Base-by-base conservation (phyloP, 2,329 filamentous ascomycete species). In the Nigrospora oryzae region DNA sequence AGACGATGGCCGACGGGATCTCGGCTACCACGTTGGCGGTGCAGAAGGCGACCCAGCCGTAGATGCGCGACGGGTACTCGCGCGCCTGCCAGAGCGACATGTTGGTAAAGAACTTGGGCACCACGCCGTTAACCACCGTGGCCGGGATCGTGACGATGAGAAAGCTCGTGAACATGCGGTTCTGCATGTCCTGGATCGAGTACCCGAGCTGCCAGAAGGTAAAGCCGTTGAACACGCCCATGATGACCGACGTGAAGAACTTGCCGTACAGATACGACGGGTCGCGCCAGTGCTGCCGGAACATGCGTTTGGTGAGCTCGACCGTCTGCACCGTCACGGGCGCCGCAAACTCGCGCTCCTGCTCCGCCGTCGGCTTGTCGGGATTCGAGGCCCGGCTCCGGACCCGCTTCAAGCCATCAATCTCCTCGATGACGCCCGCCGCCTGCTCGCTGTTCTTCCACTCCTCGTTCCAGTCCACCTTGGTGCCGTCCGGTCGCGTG, bases 211-310 rank as follows among this genome's bases (percentile, higher is more conserved):
- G 69, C 70, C 75, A 89, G 66, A 88, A 89, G 4, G 84, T 88
- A 64, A 88, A 89, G 17, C 83, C 84, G 64, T 87, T 88, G 71
- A 89, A 87, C 60, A 89, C 79, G 14, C 83, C 85, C 38, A 86
- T 71, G 49, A 88, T 74, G 46, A 87, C 77, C 4, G 80, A 73
- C 32, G 82, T 75, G 62, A 89, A 89, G 23, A 91, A 66, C 58
- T 88, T 89, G 47, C 83, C 81, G 61, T 89, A 89, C 45, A 88
- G 69, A 61, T 90, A 91, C 1, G 79, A 81, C 0, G 85, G 82
- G 49, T 87, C 81, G 13, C 86, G 75, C 84, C 84, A 89, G 65
- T 89, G 83, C 53, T 87, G 79, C 4, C 69, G 68, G 62, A 89
- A 89, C 41, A 84, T 74, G 17, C 86, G 76, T 59, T 81, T 81